Conservation (phyloP, 1,139 yeast genomes). For the Casaregolazyma lundiana region DNA sequence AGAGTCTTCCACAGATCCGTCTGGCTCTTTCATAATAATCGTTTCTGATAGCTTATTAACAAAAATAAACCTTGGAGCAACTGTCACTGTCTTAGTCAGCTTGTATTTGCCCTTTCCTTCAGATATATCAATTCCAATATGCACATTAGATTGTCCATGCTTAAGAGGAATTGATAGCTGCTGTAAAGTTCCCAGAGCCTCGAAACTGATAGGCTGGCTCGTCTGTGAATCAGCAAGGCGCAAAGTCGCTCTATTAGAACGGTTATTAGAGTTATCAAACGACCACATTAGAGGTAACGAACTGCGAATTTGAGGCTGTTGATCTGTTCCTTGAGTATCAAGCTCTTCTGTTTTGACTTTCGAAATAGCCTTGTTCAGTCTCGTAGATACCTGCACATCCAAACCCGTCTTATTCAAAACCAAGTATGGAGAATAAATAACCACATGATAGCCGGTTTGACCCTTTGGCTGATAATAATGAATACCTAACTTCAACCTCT, state of each 20-base stretch:
- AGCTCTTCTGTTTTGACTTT: conserved; percentile 26
- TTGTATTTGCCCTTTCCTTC: conserved; percentile 88
- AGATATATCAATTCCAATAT: conserved; percentile 66
- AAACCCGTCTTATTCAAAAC: conserved; percentile 76
- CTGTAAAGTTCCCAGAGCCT: conserved; percentile 79
- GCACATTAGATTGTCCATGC: conserved; percentile 61
- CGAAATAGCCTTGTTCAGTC: conserved; percentile 43
- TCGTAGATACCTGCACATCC: conserved; percentile 56
- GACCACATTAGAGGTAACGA: conserved; percentile 74
- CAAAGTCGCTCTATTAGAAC: conserved; percentile 65
- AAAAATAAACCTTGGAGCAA: conserved; percentile 79
- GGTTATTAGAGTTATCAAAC: conserved; percentile 53
- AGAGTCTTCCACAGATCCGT: conserved; percentile 23
- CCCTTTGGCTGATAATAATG: conserved; percentile 46
- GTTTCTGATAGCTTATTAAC: conserved; percentile 56
- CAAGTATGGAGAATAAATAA: conserved; percentile 80
- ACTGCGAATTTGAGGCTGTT: conserved; percentile 28
- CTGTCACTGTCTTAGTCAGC: conserved; percentile 68
- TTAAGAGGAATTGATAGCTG: conserved; percentile 56
- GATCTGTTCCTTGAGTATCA: conserved; percentile 28
- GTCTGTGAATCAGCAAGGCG: conserved; percentile 68
- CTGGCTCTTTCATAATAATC: conserved; percentile 65
- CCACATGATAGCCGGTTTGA: conserved; percentile 37
- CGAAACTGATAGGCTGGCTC: conserved; percentile 77
- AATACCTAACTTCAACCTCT: conserved; percentile 56